Evolutionary conservation across 495 filamentous ascomycete species (phyloP).

Genomic region (Penicillium angulare): DNA sequence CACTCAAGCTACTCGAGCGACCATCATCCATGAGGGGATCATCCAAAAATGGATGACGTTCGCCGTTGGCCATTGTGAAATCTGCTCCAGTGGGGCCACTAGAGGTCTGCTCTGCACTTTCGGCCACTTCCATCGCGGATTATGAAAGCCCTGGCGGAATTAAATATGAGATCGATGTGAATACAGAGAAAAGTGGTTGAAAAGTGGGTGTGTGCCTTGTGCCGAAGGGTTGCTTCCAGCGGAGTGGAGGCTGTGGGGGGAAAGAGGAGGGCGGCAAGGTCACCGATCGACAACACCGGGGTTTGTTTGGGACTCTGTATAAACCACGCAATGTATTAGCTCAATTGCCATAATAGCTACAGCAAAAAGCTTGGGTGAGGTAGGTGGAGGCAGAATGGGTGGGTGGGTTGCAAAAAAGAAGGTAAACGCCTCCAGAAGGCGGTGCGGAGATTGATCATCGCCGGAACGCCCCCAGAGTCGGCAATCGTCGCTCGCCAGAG

Average conservation of each 20-base stretch:
- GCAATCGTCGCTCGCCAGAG: conserved; percentile 20
- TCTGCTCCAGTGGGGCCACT: conserved; percentile 36
- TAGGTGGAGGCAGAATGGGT: conserved; percentile 15
- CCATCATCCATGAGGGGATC: conserved; percentile 44
- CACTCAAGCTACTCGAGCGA: conserved; percentile 79
- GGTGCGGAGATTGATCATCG: conserved; percentile 51
- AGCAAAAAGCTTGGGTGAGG: not conserved
- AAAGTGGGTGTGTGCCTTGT: conserved; percentile 2
- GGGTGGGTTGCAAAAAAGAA: conserved; percentile 23
- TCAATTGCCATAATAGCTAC: conserved; percentile 26
- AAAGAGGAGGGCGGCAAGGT: conserved; percentile 20
- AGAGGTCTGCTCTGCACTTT: conserved; percentile 38
- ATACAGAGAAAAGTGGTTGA: not conserved
- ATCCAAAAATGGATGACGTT: conserved; percentile 37
- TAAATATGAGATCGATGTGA: not conserved
- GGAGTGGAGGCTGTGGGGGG: conserved; percentile 19
- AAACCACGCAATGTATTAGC: conserved; percentile 20
- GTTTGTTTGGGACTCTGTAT: conserved; percentile 14
- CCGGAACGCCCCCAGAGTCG: conserved; percentile 36
- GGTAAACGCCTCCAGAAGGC: conserved; percentile 39
- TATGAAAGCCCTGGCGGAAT: not conserved
- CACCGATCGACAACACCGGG: conserved; percentile 15
- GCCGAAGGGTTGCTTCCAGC: conserved; percentile 13
- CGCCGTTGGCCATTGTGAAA: conserved; percentile 37
- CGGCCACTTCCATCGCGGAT: conserved; percentile 41